phyloP scores from a whole-genome alignment of 1,284 basidiomycete species.

The Fomitopsis schrenkii region DNA sequence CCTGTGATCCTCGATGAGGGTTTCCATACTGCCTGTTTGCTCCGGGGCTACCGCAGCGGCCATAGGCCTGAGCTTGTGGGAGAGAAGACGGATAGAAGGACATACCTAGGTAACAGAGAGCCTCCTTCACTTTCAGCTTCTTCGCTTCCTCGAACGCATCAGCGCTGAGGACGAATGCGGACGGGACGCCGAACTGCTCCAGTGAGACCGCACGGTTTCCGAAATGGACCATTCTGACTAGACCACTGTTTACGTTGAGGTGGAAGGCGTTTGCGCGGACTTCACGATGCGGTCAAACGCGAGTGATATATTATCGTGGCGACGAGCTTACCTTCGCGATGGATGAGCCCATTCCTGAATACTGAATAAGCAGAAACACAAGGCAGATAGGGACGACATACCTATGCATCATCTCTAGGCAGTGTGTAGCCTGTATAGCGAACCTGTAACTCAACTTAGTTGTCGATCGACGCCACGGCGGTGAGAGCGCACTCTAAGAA shows the following conservation, averaged over 20 bases:
- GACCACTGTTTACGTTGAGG: constrained; percentile 60
- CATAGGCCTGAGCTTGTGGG: background rate
- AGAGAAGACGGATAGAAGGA: background rate
- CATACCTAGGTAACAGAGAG: constrained; percentile 54
- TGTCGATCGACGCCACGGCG: background rate
- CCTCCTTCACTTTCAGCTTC: constrained; percentile 68
- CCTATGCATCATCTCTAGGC: constrained; percentile 63
- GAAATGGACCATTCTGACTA: constrained; percentile 67
- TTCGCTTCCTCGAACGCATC: constrained; percentile 53
- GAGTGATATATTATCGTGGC: background rate
- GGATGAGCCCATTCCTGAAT: constrained; percentile 46
- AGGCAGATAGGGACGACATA: constrained; percentile 22
- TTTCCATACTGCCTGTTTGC: constrained; percentile 68
- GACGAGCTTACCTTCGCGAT: constrained; percentile 52
- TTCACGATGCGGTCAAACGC: constrained; percentile 17
- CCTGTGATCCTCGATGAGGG: constrained; percentile 62
- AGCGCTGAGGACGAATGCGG: constrained; percentile 55
- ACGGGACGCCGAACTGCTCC: constrained; percentile 66
- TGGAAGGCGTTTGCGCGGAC: constrained; percentile 74
- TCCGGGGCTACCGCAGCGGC: constrained; percentile 44
- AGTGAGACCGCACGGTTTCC: constrained; percentile 73
- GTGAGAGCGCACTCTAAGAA: constrained; percentile 57
- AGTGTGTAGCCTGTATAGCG: constrained; percentile 68
- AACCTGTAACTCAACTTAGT: constrained; percentile 39
- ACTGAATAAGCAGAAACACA: constrained; percentile 4